Conservation (phyloP, 2,329 filamentous ascomycete species). For the Sporothrix luriei region DNA sequence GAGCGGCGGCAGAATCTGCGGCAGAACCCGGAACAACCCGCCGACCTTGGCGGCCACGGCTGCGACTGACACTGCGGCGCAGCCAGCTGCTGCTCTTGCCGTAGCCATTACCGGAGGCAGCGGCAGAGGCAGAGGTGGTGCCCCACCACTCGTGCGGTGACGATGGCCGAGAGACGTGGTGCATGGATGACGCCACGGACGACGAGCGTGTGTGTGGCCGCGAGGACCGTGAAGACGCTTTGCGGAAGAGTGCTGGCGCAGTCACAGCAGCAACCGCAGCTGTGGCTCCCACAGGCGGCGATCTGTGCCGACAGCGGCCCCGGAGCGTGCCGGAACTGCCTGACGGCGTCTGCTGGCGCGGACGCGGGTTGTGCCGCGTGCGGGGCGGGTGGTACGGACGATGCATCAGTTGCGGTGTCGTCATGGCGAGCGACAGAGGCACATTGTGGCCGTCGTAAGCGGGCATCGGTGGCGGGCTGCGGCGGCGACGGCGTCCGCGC, state of each 20-base stretch:
- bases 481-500: constrained; percentile 31
- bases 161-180: constrained; percentile 17
- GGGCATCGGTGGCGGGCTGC: constrained; percentile 27
- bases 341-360: constrained; percentile 38
- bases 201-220: constrained; percentile 24
- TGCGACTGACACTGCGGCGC: constrained; percentile 17
- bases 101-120: too few species aligned
- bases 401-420: background rate
- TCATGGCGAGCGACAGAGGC: constrained; percentile 23
- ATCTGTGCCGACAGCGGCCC: constrained; percentile 48
- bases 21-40: background rate
- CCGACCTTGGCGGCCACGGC: background rate
- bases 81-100: background rate
- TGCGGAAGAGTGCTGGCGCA: background rate
- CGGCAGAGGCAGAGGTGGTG: background rate
- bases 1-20: background rate
- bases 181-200: constrained; percentile 13
- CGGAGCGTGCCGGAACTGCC: constrained; percentile 47
- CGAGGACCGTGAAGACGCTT: constrained; percentile 23
- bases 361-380: background rate
- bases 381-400: background rate
- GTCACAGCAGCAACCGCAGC: constrained; percentile 36
- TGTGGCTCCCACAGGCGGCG: constrained; percentile 35
- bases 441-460: constrained; percentile 3
- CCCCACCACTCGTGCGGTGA: constrained; percentile 21